Base-by-base conservation (phyloP, 768 basidiomycete genomes). In the Wakefieldia striispora region DNA sequence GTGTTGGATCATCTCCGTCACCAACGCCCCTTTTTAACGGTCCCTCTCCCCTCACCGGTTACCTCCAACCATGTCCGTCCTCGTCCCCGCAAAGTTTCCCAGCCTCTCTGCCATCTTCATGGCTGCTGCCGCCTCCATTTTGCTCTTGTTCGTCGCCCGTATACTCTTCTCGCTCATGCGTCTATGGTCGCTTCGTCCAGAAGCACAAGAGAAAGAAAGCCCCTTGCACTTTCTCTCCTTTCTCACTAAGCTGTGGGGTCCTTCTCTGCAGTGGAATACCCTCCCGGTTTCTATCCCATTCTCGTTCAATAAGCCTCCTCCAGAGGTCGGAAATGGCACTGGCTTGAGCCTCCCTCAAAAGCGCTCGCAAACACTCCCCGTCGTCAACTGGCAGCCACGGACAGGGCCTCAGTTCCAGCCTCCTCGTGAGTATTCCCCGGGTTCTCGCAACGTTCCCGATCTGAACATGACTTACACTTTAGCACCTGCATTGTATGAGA, bases 401-500 rank as follows among this genome's bases (percentile, higher is more conserved):
- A 34, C 50, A 29, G 57, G 53, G 16, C 63, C 67, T 12, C 63
- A 40, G 36, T 68, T 68, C 31, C 65, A 67, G 31, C 63, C 66
- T 0, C 68, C 66, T 40, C 65, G 66, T 68, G 46, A 65, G 66
- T 61, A 13, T n/a, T 19, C 26, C 39, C 11, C 16, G 23, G 26
- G 23, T 23, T 6, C n/a, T 20, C 33, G 26, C 31, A 33, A 40
- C 20, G n/a, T 43, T 31, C 24, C 21, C n/a, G 16, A 16, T 47
- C 21, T 43, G 45, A 50, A 41, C 51, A 19, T 23, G 10, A 26
- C 42, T n/a, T 14, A 33, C 7, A 7, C 27, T 4, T 12, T 19
- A 76, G 75, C 74, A 40, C 72, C 75, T 24, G 70, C 73, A 1
- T 54, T 75, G 16, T 76, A 78, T 45, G 69, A 75, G 51, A 72